Evolutionary conservation across 2,329 filamentous ascomycete species (phyloP), one percentile per base, ranked within the genome.

Genomic region (Rhexocercosporidium sp.): DNA sequence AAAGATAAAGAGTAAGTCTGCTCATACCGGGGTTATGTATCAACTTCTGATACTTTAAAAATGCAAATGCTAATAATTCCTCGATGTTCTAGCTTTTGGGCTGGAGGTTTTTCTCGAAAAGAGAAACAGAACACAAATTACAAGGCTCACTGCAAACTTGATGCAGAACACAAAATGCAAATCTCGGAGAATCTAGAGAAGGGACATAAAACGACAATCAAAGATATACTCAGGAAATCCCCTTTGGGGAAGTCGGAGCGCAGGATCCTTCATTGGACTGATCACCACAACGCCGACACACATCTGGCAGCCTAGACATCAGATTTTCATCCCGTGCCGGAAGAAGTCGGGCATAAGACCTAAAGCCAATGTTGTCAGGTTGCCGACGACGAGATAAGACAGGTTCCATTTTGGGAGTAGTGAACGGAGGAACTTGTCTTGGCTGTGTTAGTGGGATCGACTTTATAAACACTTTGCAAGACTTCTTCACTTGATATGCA

Each of bases 201-300:
- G 16, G 49, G 49, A 6, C 49, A 53, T 20, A 53, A 53, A 27
- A 53, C 49, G 4, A 53, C 27, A 22, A 34, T 53, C 25, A 31
- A 34, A 53, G 49, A 53, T 27, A 53, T 53, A 31, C 25, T 53
- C 49, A 53, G 18, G 12, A 53, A 53, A 27, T 34, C 49, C 14
- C 34, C 49, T 3, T 7, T 11, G 8, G 25, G 12, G 4, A 53
- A 31, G 18, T n/a, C 49, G 16, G 16, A n/a, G 25, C n/a, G 27
- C 27, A 31, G 22, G 27, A 34, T 27, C 49, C 16, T 34, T 11
- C 31, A 37, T 41, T 57, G 9, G 34, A 37, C 31, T 25, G 12
- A 37, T 57, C 54, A 57, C 34, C 54, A 57, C 20, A 57, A 57
- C 14, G 31, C 54, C n/a, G 54, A 57, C n/a, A 57, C 31, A 5